Base-by-base conservation (phyloP, 768 basidiomycete species). In the Mycena floridula region DNA sequence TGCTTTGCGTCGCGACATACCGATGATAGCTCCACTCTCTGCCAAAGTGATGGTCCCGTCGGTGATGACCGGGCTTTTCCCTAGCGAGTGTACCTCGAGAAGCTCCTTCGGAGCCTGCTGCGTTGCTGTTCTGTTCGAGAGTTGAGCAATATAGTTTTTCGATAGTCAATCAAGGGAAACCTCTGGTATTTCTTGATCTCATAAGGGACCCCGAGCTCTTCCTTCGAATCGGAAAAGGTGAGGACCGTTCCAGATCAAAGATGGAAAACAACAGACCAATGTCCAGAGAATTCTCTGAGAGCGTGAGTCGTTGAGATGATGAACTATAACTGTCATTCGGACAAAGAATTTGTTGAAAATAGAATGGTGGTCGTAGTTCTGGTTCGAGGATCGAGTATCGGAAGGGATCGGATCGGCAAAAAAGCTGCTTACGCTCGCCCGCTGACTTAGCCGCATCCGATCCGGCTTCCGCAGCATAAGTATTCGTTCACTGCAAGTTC, bases 181-280 rank as follows among this genome's bases (percentile, higher is more conserved):
- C 61, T 59, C 25, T 62, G 26, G 43, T 67, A 68, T 27, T 53
- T 53, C 46, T 64, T 68, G 44, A 70, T 56, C 40, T 63, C 59
- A 48, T 71, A 72, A 3, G 65, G 62, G 3, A 72, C 45, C 39
- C 57, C 58, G 9, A 77, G 63, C 50, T 77, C 75, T 52, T 77
- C 73, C 53, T 53, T 41, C 9, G 28, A 16, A 32, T 16, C 9
- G 16, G 16, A 32, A 32, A 16, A 32, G 9, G 9, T 16, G 16
- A 9, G 28, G 16, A 16, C 28, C 28, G 9, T 32, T 9, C 16
- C 16, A 16, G 11, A 9, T 16, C 28, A 32, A 32, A 9, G 25
- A 32, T 16, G 25, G 7, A 22, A 1, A 23, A 39, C 21, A 20
- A 39, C 22, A 8, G 25, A 42, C 41, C 20, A 42, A 21, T 3